These are phyloP conservation scores for Psilocybe subaeruginosa DNA, from an alignment of 768 basidiomycete genomes.

Conservation along the genomic window DNA sequence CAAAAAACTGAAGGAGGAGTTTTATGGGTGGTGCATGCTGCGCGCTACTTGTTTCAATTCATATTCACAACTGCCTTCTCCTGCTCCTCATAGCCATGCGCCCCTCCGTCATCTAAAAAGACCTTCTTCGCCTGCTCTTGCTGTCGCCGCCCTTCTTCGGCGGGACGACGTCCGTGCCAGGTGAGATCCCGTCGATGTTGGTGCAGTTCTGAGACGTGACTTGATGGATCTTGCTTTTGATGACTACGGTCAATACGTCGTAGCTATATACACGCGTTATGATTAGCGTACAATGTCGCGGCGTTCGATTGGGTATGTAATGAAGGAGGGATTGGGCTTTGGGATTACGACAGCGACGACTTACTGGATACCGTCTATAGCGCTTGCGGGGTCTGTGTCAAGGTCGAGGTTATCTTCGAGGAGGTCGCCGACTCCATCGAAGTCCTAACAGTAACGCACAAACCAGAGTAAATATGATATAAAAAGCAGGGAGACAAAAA, in stretches of 20 bases:
- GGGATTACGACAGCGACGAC: background rate
- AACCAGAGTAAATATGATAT: background rate
- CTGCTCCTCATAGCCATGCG: too few species aligned
- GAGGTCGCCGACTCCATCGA: conserved; percentile 19
- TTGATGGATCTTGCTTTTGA: conserved; percentile 15
- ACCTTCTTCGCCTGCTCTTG: too few species aligned
- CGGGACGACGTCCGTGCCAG: conserved; percentile 12
- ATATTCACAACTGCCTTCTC: too few species aligned
- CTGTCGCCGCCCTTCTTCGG: background rate
- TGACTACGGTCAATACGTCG: conserved; percentile 18
- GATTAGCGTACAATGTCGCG: background rate
- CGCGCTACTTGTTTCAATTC: too few species aligned
- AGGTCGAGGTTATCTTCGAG: conserved; percentile 21
- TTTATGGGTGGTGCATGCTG: too few species aligned
- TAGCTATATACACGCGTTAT: conserved; percentile 5
- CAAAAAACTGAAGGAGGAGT: too few species aligned
- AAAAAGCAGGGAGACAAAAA: background rate
- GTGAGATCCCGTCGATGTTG: conserved; percentile 19
- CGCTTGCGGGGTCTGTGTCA: conserved; percentile 21
- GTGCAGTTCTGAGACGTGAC: conserved; percentile 21
- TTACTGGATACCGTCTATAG: conserved; percentile 19
- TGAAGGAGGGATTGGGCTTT: too few species aligned
- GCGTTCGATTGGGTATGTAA: too few species aligned
- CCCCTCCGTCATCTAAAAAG: too few species aligned
- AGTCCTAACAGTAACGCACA: conserved; percentile 10